Evolutionary conservation across 495 filamentous ascomycete genomes (phyloP), one percentile per base, ranked within the genome.

Genomic region (Hypoxylon perforatum): DNA sequence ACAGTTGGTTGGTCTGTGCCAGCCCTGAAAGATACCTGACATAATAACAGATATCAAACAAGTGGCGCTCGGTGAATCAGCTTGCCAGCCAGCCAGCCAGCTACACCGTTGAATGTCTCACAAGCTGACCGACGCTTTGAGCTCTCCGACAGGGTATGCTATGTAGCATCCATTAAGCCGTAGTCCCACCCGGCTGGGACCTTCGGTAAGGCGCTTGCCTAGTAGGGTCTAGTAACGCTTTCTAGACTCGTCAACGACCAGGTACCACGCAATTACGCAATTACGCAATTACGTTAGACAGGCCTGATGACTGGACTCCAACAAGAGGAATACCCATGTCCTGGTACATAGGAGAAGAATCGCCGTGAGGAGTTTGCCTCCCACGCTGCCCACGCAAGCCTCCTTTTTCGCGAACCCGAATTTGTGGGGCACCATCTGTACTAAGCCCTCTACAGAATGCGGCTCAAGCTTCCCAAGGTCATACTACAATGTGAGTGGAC

Each of bases 161-260:
- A n/a, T n/a, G 8, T 38, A 22, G n/a, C 21, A 50, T 65, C 55
- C 63, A n/a, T 60, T 60, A 55, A 48, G 39, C 55, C 56, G 49
- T 12, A 10, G 49, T 50, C 56, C 63, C 63, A 55, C 56, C 49
- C 21, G 17, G 14, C 54, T 6, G 47, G 38, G 49, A n/a, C 35
- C 44, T 41, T 65, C 49, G 63, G 55, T 47, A 25, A 54, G 30
- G 52, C 14, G 38, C n/a, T 61, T 54, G 14, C 30, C 35, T 18
- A 46, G 18, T 47, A 48, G 11, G 17, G 41, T 19, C 17, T 18
- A 44, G 41, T 18, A 17, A n/a, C 17, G 39, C 39, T 17, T n/a
- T 1, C n/a, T 18, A 42, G 39, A 3, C 2, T 15, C 15, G 14
- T 42, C 15, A 42, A 17, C 7, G 25, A 7, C 25, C 7, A 28